A percentile compares a stretch with the other conserved stretches of the same genome.
These are phyloP conservation scores for Talaromyces nanjingensis DNA, from an alignment of 495 filamentous ascomycete species.

Conservation along the genomic window DNA sequence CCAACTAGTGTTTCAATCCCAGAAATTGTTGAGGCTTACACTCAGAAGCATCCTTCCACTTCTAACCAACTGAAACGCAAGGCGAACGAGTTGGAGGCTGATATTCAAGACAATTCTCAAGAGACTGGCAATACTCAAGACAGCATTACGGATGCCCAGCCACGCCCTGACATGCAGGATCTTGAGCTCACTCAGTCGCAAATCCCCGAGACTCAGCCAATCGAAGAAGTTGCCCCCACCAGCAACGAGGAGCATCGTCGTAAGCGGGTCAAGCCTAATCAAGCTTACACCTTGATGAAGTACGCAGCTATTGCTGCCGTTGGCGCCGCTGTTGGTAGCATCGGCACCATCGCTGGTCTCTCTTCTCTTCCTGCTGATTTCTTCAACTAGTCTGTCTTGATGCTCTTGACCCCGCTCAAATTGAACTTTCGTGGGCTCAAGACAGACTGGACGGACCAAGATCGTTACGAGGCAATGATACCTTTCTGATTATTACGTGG, in stretches of 20 bases:
- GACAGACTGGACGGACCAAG: neutral
- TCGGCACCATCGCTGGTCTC: slow-evolving; percentile 42
- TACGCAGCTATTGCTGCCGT: slow-evolving; percentile 39
- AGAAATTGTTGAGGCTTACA: slow-evolving; percentile 12
- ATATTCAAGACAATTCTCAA: neutral
- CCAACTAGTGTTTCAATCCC: slow-evolving; percentile 11
- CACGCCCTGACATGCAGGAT: slow-evolving; percentile 7
- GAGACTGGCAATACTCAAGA: slow-evolving; percentile 2
- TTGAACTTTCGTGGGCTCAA: neutral
- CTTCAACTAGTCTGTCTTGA: slow-evolving; percentile 16
- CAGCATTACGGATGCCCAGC: slow-evolving; percentile 22
- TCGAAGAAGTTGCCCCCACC: neutral
- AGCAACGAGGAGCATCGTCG: slow-evolving; percentile 15
- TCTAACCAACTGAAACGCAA: slow-evolving; percentile 25
- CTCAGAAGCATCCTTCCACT: neutral
- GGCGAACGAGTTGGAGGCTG: slow-evolving; percentile 17
- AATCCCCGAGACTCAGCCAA: neutral
- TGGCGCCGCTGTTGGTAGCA: slow-evolving; percentile 39
- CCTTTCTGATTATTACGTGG: neutral
- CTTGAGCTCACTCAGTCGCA: neutral
- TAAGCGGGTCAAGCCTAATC: slow-evolving; percentile 26
- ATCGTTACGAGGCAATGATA: neutral
- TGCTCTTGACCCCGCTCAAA: neutral
- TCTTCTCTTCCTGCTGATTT: slow-evolving; percentile 38
- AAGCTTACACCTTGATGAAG: slow-evolving; percentile 21